phyloP scores from a whole-genome alignment of 208 protist genomes.

The Acanthamoeba healyi region DNA sequence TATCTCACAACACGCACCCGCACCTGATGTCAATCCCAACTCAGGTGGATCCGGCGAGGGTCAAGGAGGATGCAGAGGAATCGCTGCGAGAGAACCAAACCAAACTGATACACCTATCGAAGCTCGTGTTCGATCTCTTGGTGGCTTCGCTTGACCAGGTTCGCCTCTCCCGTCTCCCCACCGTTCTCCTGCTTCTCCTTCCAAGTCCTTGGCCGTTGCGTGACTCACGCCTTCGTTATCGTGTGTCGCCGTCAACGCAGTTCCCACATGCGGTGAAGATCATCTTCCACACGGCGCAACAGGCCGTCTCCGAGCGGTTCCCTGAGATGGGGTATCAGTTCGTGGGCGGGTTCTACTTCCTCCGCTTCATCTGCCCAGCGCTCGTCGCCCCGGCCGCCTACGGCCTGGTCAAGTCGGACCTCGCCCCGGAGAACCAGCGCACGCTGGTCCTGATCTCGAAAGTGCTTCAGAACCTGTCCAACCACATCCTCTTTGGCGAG shows the following conservation, averaged over 20 bases:
- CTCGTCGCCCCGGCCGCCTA: constrained; percentile 40
- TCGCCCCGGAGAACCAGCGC: constrained; percentile 24
- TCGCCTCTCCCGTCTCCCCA: neutral
- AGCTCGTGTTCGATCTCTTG: constrained; percentile 24
- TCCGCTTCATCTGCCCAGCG: constrained; percentile 59
- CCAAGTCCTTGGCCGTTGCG: neutral
- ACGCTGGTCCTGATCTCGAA: constrained; percentile 50
- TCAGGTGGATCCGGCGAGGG: constrained; percentile 37
- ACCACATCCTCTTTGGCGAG: constrained; percentile 48
- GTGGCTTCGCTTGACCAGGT: constrained; percentile 49
- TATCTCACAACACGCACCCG: neutral
- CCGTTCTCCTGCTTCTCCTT: neutral
- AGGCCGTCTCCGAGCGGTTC: constrained; percentile 30
- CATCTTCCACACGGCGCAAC: constrained; percentile 29
- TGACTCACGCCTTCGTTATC: too few species aligned
- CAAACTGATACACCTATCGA: neutral
- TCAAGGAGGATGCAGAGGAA: neutral
- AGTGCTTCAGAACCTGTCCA: constrained; percentile 68
- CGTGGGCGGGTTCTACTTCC: constrained; percentile 64
- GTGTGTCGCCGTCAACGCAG: neutral
- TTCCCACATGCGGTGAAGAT: constrained; percentile 20
- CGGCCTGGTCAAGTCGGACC: constrained; percentile 14
- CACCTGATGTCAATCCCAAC: neutral
- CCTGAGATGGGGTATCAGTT: constrained; percentile 59
- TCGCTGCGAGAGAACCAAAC: neutral